Base-by-base conservation (phyloP, 345 rosid species). In the Gynandropsis gynandra region DNA sequence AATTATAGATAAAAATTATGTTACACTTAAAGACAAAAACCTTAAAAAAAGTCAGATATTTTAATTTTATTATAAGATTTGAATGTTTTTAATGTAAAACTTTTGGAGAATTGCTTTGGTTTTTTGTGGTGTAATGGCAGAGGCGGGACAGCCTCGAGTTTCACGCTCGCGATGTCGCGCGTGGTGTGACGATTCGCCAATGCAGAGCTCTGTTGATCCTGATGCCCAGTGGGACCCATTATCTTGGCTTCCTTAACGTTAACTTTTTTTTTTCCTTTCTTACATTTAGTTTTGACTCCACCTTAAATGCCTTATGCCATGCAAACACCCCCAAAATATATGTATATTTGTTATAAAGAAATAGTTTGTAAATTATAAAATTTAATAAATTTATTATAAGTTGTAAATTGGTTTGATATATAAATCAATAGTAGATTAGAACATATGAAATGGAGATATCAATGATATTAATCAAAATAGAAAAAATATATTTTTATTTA, bases 131-230 rank as follows among this genome's bases (percentile, higher is more conserved):
- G n/a, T n/a, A n/a, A n/a, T n/a, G 62, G 47, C 46, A 58, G 54
- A 2, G 62, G 47, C 62, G 35, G 53, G 47, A 58, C 62, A 58
- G 15, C 63, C 63, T 58, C 63, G 63, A 58, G 63, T 1, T 12
- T 58, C 38, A 58, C 48, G 55, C 33, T 39, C 14, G 3, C 12
- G 47, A 47, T 24, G 63, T 58, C 63, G 63, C 63, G 63, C 63
- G 63, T 58, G 63, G 55, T 42, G 9, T 16, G 38, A 58, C 63
- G 63, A 16, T 31, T 48, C 18, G 16, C 63, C 54, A 58, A 47
- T 58, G 39, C 47, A 48, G 38, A 10, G 8, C 55, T 58, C 13
- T 14, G 37, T 12, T 37, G 29, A 32, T 44, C 32, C 33, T 37
- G 29, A 32, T 44, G 42, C 33, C 41, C 24, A 2, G 29, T 24